These are phyloP conservation scores for Cokeromyces recurvatus DNA, from an alignment of 371 early-diverging fungal species.

Conservation along the genomic window DNA sequence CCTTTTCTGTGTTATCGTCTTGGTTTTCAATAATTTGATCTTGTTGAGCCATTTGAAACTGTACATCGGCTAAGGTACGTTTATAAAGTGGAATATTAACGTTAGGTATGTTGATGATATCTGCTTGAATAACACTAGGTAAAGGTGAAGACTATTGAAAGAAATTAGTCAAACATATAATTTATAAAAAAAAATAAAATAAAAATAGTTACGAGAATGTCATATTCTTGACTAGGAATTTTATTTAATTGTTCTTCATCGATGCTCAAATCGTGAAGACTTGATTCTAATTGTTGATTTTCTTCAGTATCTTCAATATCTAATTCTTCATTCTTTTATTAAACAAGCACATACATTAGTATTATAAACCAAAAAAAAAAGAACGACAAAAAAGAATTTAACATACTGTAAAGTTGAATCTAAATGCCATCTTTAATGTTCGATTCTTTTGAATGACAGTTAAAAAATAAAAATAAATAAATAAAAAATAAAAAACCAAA, in stretches of 20 bases:
- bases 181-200: too few relatives aligned
- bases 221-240: slow-evolving; percentile 27
- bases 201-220: slow-evolving; percentile 40
- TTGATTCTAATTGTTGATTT: slow-evolving; percentile 38
- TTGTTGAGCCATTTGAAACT: slow-evolving; percentile 75
- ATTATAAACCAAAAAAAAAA: neutral
- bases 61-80: slow-evolving; percentile 78
- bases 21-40: slow-evolving; percentile 49
- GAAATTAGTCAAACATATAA: neutral
- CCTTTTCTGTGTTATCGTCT: slow-evolving; percentile 10
- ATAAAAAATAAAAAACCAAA: too few relatives aligned
- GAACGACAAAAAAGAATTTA: too few relatives aligned
- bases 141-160: slow-evolving; percentile 25
- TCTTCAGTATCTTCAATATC: slow-evolving; percentile 50
- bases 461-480: too few relatives aligned
- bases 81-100: slow-evolving; percentile 36
- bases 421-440: slow-evolving; percentile 47
- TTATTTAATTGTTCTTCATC: slow-evolving; percentile 21
- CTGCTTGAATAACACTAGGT: slow-evolving; percentile 37
- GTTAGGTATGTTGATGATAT: slow-evolving; percentile 23
- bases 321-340: slow-evolving; percentile 44
- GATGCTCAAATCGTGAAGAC: slow-evolving; percentile 36
- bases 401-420: slow-evolving; percentile 58
- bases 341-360: neutral
- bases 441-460: too few relatives aligned